Evolutionary conservation across 176 grass and related monocot species (phyloP).

Genomic region (Avena sativa): DNA sequence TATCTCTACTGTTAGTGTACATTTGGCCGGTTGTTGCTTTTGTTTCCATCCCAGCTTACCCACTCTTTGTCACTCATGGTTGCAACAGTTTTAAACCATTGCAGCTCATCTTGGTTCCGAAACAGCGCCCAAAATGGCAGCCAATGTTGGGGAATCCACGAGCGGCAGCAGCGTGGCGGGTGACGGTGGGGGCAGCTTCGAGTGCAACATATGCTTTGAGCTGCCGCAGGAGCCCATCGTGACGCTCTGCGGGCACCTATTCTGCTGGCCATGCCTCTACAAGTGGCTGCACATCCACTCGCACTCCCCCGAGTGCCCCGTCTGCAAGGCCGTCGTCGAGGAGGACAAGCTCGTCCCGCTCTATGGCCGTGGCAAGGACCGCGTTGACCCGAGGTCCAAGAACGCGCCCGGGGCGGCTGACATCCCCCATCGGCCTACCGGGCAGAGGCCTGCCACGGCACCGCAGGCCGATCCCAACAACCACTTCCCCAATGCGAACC

Average conservation of each 20-base stretch:
- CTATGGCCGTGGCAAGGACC: constrained; percentile 63
- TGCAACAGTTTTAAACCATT: neutral
- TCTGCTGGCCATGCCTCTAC: constrained; percentile 86
- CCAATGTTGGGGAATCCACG: constrained; percentile 57
- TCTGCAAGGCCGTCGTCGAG: constrained; percentile 80
- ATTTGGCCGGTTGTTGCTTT: too few species aligned
- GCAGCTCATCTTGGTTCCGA: constrained; percentile 10
- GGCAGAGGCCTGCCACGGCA: constrained; percentile 73
- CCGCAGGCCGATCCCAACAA: constrained; percentile 59
- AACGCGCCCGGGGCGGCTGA: constrained; percentile 42
- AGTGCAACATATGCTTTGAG: constrained; percentile 68
- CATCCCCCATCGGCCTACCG: constrained; percentile 69
- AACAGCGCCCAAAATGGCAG: constrained; percentile 35
- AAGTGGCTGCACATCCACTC: constrained; percentile 86
- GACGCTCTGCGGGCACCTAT: constrained; percentile 82
- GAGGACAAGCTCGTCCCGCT: constrained; percentile 78
- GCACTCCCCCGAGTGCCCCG: constrained; percentile 74
- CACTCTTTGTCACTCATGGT: neutral
- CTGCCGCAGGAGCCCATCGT: constrained; percentile 79
- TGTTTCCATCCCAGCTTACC: neutral
- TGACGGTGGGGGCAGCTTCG: constrained; percentile 57
- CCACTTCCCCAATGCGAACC: constrained; percentile 53
- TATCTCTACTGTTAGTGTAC: too few species aligned
- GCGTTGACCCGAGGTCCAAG: constrained; percentile 48
- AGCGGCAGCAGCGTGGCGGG: constrained; percentile 50